Evolutionary conservation across 2,329 filamentous ascomycete genomes (phyloP).

Genomic region (Ustulina deusta): DNA sequence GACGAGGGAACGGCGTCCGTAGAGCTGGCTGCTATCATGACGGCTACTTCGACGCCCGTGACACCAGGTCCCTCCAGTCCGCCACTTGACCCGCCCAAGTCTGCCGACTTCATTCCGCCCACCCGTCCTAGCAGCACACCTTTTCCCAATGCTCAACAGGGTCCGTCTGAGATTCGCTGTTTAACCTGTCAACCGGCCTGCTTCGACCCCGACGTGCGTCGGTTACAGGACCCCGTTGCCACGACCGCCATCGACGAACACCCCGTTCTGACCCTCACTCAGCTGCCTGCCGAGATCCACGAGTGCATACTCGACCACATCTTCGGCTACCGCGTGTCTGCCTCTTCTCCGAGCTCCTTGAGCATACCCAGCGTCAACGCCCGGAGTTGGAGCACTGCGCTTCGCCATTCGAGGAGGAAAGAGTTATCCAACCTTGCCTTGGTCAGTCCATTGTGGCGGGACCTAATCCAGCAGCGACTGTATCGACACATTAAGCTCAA

Average conservation of each 20-base stretch:
- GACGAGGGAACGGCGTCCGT: conserved; percentile 57
- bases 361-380: conserved; percentile 63
- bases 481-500: conserved; percentile 83
- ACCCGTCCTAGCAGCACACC: conserved; percentile 70
- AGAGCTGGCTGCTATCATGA: conserved; percentile 60
- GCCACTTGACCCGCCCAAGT: conserved; percentile 61
- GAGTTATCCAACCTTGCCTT: conserved; percentile 75
- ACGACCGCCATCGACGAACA: conserved; percentile 45
- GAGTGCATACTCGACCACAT: conserved; percentile 78
- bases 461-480: conserved; percentile 76
- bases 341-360: conserved; percentile 67
- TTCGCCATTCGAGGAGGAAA: conserved; percentile 75
- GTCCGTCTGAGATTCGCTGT: conserved; percentile 58
- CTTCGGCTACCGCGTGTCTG: conserved; percentile 75
- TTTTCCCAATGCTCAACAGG: conserved; percentile 67
- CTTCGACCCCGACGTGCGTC: conserved; percentile 47
- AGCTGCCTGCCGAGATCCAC: conserved; percentile 77
- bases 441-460: conserved; percentile 72
- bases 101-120: conserved; percentile 62
- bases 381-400: conserved; percentile 72
- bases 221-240: conserved; percentile 45
- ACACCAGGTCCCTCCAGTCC: conserved; percentile 66
- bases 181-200: conserved; percentile 55
- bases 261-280: conserved; percentile 57
- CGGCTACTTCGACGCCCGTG: conserved; percentile 65